phyloP scores from a whole-genome alignment of 2,329 filamentous ascomycete species.

The Colletotrichum euphorbiae region DNA sequence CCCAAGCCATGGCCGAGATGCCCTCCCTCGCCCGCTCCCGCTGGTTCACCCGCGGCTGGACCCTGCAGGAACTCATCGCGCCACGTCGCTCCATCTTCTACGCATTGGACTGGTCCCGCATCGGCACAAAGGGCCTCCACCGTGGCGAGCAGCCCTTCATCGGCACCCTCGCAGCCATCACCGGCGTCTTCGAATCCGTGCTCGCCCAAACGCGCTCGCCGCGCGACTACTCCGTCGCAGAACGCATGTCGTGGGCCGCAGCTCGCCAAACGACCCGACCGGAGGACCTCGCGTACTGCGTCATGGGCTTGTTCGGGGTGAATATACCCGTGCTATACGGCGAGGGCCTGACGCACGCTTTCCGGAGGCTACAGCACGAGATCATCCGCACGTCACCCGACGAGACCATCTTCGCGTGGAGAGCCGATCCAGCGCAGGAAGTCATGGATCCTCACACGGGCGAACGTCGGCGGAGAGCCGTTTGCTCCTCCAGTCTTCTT shows the following conservation, averaged over 20 bases:
- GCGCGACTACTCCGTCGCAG: conserved; percentile 42
- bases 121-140: conserved; percentile 30
- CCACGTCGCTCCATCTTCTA: conserved; percentile 43
- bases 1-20: conserved; percentile 15
- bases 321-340: conserved; percentile 46
- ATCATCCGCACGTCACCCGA: conserved; percentile 33
- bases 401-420: conserved; percentile 38
- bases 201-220: conserved; percentile 33
- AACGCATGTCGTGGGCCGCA: conserved; percentile 48
- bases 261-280: conserved; percentile 41
- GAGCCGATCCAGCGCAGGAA: conserved; percentile 9
- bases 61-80: conserved; percentile 43
- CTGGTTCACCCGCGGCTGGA: conserved; percentile 40
- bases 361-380: conserved; percentile 42
- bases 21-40: conserved; percentile 19
- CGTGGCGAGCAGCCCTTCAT: conserved; percentile 27
- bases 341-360: conserved; percentile 44
- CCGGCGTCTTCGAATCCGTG: conserved; percentile 33
- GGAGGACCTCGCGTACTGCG: conserved; percentile 46
- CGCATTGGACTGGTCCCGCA: conserved; percentile 41
- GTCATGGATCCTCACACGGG: conserved; percentile 16
- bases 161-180: conserved; percentile 19
- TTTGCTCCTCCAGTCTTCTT: conserved; percentile 23
- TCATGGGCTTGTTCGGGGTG: conserved; percentile 46
- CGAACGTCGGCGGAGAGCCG: conserved; percentile 9